phyloP scores from a whole-genome alignment of 805 yeast species.

The Lipomyces spencermartinsiae region DNA sequence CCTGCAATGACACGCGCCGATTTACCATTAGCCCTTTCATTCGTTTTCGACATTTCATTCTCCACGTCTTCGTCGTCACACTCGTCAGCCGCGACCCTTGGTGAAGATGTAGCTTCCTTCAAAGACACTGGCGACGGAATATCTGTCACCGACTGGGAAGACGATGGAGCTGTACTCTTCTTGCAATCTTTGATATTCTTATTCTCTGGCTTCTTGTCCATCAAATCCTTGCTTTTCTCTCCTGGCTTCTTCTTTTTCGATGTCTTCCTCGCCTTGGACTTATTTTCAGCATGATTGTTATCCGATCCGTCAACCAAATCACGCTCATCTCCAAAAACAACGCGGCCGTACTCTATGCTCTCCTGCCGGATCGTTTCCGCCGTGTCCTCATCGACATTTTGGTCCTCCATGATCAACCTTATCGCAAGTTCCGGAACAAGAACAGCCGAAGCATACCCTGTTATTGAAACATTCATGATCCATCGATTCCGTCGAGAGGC shows the following conservation, averaged over 20 bases:
- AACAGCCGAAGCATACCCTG: slow-evolving; percentile 32
- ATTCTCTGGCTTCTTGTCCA: neutral
- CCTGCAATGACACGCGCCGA: too few species aligned
- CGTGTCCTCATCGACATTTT: slow-evolving; percentile 11
- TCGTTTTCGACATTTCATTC: slow-evolving; percentile 53
- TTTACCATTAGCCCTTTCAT: too few species aligned
- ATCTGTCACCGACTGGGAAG: neutral
- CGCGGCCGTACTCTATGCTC: slow-evolving; percentile 33
- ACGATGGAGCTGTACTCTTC: neutral
- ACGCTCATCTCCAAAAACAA: slow-evolving; percentile 16
- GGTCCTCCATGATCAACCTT: slow-evolving; percentile 35
- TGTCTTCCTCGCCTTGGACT: neutral
- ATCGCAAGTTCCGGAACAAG: slow-evolving; percentile 37
- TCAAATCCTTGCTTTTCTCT: neutral
- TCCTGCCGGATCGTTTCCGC: slow-evolving; percentile 35
- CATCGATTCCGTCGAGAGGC: slow-evolving; percentile 23
- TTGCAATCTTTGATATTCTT: slow-evolving; percentile 8
- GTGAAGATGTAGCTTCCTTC: neutral
- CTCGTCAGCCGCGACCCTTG: slow-evolving; percentile 62
- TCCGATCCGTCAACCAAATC: slow-evolving; percentile 1
- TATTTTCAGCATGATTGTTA: neutral
- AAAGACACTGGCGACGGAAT: neutral
- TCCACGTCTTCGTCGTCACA: slow-evolving; percentile 78
- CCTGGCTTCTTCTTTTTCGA: slow-evolving; percentile 4
- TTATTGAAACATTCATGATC: slow-evolving; percentile 36